Evolutionary conservation across 306 rosid genomes (phyloP).

Genomic region (Oxytropis ochrocephala): DNA sequence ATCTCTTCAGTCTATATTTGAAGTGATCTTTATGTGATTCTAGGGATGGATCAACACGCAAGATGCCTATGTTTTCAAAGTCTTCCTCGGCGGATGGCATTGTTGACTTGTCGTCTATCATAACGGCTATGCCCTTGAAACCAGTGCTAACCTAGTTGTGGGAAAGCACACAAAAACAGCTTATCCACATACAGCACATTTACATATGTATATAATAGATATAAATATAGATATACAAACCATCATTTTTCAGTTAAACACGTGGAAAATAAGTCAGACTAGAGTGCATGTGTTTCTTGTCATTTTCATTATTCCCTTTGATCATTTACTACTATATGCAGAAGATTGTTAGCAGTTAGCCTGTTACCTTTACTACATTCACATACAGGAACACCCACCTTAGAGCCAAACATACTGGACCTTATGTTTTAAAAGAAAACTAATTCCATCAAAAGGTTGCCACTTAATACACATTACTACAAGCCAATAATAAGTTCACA

Average conservation of each 20-base stretch:
- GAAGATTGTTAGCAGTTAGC: not conserved
- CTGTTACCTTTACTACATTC: not conserved
- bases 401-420: not conserved
- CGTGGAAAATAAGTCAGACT: not conserved
- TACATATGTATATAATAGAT: not conserved
- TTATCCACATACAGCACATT: slow-evolving; percentile 17
- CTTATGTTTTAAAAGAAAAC: not conserved
- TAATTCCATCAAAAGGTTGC: not conserved
- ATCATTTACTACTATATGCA: not conserved
- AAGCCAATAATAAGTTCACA: not conserved
- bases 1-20: slow-evolving; percentile 55
- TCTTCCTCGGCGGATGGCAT: slow-evolving; percentile 35
- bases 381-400: not conserved
- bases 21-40: slow-evolving; percentile 63
- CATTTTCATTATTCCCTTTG: slow-evolving; percentile 6
- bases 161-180: slow-evolving; percentile 24
- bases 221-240: not conserved
- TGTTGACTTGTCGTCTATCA: slow-evolving; percentile 49
- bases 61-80: slow-evolving; percentile 45
- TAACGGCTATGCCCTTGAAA: slow-evolving; percentile 39
- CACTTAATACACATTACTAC: not conserved
- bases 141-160: slow-evolving; percentile 39
- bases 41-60: slow-evolving; percentile 55
- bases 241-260: not conserved
- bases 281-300: slow-evolving; percentile 3